phyloP scores from a whole-genome alignment of 306 rosid genomes.

The Sicyos baderoa region DNA sequence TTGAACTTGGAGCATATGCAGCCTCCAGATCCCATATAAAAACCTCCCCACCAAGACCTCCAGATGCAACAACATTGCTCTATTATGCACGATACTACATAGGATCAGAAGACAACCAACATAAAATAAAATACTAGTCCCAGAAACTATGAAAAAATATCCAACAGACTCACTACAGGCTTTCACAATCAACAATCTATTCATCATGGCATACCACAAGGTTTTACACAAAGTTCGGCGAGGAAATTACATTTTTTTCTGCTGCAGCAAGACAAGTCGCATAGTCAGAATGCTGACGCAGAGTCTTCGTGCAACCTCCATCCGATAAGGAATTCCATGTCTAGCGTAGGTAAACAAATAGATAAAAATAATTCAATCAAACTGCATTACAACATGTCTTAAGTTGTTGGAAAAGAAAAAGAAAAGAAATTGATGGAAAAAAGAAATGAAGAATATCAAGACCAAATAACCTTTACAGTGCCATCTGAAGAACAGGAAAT shows the following conservation, averaged over 20 bases:
- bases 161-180: conserved; percentile 21
- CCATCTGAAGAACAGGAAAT: conserved; percentile 99
- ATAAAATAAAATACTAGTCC: conserved; percentile 27
- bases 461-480: conserved; percentile 72
- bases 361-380: conserved; percentile 12
- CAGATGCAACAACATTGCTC: conserved; percentile 99
- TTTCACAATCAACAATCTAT: conserved; percentile 20
- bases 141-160: conserved; percentile 24
- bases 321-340: conserved; percentile 72
- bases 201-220: conserved; percentile 26
- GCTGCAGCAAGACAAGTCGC: conserved; percentile 92
- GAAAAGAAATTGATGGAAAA: conserved; percentile 17
- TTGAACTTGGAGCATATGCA: conserved; percentile 57
- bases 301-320: conserved; percentile 70
- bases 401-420: conserved; percentile 17
- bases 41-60: conserved; percentile 99
- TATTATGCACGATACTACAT: conserved; percentile 92
- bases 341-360: conserved; percentile 27
- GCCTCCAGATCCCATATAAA: conserved; percentile 96
- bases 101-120: conserved; percentile 60
- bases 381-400: conserved; percentile 8
- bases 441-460: conserved; percentile 9
- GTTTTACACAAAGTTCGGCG: conserved; percentile 27
- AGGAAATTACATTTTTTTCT: conserved; percentile 78
- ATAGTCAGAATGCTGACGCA: conserved; percentile 89